Conservation (phyloP, 2,329 filamentous ascomycete genomes). For the Aspergillus puulaauensis region DNA sequence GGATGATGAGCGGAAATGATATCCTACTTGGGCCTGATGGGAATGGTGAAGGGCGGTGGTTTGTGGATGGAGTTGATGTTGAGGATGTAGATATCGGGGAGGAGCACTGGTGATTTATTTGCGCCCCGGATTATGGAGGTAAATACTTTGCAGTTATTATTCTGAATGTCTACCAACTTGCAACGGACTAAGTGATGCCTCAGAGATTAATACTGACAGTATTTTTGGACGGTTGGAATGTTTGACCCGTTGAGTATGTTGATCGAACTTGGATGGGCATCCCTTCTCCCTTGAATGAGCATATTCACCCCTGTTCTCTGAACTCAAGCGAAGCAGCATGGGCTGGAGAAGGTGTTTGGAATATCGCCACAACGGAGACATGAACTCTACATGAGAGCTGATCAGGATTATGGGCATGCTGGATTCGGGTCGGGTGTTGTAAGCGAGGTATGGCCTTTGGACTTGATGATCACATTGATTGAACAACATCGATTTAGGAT, state of each 20-base stretch:
- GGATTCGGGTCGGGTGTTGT: neutral
- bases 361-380: neutral
- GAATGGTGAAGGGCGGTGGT: slow-evolving; percentile 46
- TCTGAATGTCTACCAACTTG: neutral
- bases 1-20: slow-evolving; percentile 51
- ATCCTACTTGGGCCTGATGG: slow-evolving; percentile 42
- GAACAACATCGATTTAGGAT: neutral
- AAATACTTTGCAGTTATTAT: neutral
- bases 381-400: neutral
- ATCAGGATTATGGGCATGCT: neutral
- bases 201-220: neutral
- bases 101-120: slow-evolving; percentile 33
- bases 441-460: neutral
- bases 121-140: too few species aligned
- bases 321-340: neutral
- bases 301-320: slow-evolving; percentile 9
- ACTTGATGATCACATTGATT: neutral
- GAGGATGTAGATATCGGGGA: slow-evolving; percentile 37
- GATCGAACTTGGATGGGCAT: neutral
- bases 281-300: slow-evolving; percentile 16
- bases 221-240: slow-evolving; percentile 4
- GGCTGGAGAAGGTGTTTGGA: neutral
- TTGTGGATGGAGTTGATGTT: slow-evolving; percentile 43
- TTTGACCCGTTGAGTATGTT: slow-evolving; percentile 2
- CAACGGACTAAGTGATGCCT: too few species aligned